Evolutionary conservation across 2,329 filamentous ascomycete species (phyloP), one percentile per base, ranked within the genome.

Genomic region (Huntiella moniliformis): DNA sequence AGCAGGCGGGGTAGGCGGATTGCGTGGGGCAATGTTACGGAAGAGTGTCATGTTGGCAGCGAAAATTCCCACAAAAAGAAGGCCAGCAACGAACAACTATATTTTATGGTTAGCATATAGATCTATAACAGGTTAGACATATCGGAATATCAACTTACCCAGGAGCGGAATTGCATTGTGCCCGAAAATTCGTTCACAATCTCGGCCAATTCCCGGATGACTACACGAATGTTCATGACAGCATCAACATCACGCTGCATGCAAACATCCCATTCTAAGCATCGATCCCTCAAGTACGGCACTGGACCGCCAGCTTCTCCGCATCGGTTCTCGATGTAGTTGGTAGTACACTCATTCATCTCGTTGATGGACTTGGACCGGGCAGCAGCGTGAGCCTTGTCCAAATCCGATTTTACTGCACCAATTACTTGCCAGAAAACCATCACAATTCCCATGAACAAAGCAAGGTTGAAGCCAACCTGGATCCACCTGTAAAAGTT

Each of bases 171-270:
- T 52, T 81, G 85, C 60, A 96, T 87, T 4, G 83, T 78, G 54
- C 93, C 85, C 4, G 93, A 79, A 59, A 96, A 95, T 55, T 81
- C 80, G 58, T 96, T 95, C 61, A 96, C 79, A 36, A 98, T 93
- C 56, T 85, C 77, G 1, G 88, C 88, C 57, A 95, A 82, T 18
- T 87, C 91, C 56, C 83, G 80, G 4, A 85, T 87, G 13, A 81
- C 84, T 35, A 94, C 76, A 55, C 79, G 80, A 37, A 88, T 80
- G 34, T 79, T 71, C 53, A 83, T 86, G 47, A 94, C 76, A 47
- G 76, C 75, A 38, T 77, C 70, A 0, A 86, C 79, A 56, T 95
- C 83, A 52, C 79, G 75, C 52, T 79, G 77, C 84, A 94, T 94
- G 62, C 91, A 96, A 31, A 74, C 67, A 52, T 80, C 77, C 88